Evolutionary conservation across 805 yeast species (phyloP).

Genomic region (Saccharomycopsis olivae): DNA sequence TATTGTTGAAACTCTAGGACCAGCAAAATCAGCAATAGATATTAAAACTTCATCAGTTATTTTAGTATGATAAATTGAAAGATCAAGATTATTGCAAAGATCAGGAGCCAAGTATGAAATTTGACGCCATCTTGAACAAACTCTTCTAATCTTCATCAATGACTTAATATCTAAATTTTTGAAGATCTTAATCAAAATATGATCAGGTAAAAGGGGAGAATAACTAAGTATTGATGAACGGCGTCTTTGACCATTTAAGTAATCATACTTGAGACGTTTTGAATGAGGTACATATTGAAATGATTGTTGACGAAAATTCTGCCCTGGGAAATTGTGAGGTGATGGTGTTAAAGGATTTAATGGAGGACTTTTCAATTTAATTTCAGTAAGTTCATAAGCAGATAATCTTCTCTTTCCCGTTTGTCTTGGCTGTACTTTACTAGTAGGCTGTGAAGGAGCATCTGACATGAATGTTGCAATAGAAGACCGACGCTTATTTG

Average conservation of each 20-base stretch:
- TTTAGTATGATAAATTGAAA: slow-evolving; percentile 51
- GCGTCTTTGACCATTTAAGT: slow-evolving; percentile 27
- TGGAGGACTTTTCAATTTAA: slow-evolving; percentile 28
- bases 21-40: slow-evolving; percentile 58
- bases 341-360: slow-evolving; percentile 30
- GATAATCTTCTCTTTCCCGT: slow-evolving; percentile 19
- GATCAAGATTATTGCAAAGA: slow-evolving; percentile 41
- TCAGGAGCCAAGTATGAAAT: slow-evolving; percentile 46
- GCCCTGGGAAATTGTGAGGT: slow-evolving; percentile 21
- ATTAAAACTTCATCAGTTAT: slow-evolving; percentile 48
- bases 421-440: not conserved
- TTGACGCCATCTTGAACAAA: slow-evolving; percentile 62
- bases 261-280: slow-evolving; percentile 33
- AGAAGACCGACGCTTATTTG: slow-evolving; percentile 8
- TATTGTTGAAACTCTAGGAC: slow-evolving; percentile 50
- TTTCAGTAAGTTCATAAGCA: slow-evolving; percentile 19
- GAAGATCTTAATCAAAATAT: slow-evolving; percentile 43
- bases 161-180: slow-evolving; percentile 42
- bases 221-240: slow-evolving; percentile 47
- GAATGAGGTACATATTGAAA: slow-evolving; percentile 47
- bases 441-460: not conserved
- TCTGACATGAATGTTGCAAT: slow-evolving; percentile 6
- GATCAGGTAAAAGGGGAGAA: slow-evolving; percentile 49
- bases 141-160: slow-evolving; percentile 47
- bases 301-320: slow-evolving; percentile 1